Evolutionary conservation across 371 early-diverging fungal genomes (phyloP), one percentile per base, ranked within the genome.

Genomic region (Syncephalastrum monosporum): DNA sequence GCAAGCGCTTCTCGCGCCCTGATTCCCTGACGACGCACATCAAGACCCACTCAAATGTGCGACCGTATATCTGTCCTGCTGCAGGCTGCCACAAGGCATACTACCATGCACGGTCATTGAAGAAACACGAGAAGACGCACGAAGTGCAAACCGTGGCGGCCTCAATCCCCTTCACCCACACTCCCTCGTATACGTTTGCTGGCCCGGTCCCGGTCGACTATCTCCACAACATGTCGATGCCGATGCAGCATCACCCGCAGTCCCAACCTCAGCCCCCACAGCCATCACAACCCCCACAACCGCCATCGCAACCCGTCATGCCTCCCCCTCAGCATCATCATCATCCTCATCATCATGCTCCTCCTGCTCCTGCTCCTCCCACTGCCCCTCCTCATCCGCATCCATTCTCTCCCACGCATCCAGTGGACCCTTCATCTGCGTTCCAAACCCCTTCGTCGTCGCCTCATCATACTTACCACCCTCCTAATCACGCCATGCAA

Each of bases 11-110:
- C 59, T 88, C 92, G 6, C 76, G 95, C 27, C 92, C 90, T 42
- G 95, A 95, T 66, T 93, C 92, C 5, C 77, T 95, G 38, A 88
- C 91, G 27, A 93, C 93, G 10, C 95, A 95, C 57, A 81, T 91
- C 45, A 91, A 92, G 72, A 93, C 93, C 0, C 95, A 95, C 63
- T 88, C 90, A 5, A 88, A 87, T 56, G 69, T 89, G 47, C 81
- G 90, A 29, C 92, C 92, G 1, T 90, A 73, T 61, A 69, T 82
- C 15, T 91, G 92, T 56, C 50, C 65, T 6, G 61, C 72, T 4
- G 70, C 83, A 42, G 81, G 76, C 15, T 91, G 92, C 60, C 76
- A 81, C 17, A 89, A 89, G 59, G 86, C 90, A 5, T 90, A 89
- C 66, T 92, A 89, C 66, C 92, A 92, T 59, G 83, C 89, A 1